These are phyloP conservation scores for Tolypocladium album DNA, from an alignment of 2,329 filamentous ascomycete genomes.

Conservation along the genomic window DNA sequence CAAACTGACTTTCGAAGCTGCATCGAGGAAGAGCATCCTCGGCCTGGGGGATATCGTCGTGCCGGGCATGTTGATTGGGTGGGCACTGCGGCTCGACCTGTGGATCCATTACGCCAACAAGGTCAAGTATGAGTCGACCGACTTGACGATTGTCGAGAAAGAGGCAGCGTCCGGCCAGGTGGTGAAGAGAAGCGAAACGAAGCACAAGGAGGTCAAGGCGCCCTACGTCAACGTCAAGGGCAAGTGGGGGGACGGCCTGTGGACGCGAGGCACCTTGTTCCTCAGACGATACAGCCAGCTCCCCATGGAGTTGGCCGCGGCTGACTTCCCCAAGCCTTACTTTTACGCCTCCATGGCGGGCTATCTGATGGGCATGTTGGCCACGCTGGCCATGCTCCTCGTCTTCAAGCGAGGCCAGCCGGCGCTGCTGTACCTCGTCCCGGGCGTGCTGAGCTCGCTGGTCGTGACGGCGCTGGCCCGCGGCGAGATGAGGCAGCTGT, in stretches of 20 bases:
- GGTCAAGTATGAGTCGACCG: conserved; percentile 34
- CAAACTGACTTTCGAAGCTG: conserved; percentile 68
- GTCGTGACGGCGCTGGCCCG: conserved; percentile 63
- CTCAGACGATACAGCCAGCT: conserved; percentile 11
- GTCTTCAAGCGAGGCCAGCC: conserved; percentile 76
- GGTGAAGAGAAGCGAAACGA: conserved; percentile 23
- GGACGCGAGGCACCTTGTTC: conserved; percentile 40
- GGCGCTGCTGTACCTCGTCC: conserved; percentile 84
- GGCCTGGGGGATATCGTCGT: conserved; percentile 91
- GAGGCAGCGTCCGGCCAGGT: conserved; percentile 20
- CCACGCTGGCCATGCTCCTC: conserved; percentile 67
- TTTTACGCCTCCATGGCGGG: conserved; percentile 69
- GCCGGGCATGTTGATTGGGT: conserved; percentile 79
- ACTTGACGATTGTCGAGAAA: conserved; percentile 22
- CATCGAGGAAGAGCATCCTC: conserved; percentile 67
- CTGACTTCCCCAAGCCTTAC: conserved; percentile 69
- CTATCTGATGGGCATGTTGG: conserved; percentile 68
- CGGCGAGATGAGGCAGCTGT: conserved; percentile 67
- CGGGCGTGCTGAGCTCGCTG: conserved; percentile 63
- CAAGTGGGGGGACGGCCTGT: conserved; percentile 75
- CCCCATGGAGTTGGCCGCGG: conserved; percentile 23
- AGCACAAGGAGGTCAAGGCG: conserved; percentile 38
- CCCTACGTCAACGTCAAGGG: conserved; percentile 52
- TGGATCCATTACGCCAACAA: conserved; percentile 71
- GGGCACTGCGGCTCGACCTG: conserved; percentile 85